A percentile compares a stretch with the other conserved stretches of the same genome.
These are phyloP conservation scores for Prunus fruticosa DNA, from an alignment of 306 rosid genomes.

Conservation along the genomic window DNA sequence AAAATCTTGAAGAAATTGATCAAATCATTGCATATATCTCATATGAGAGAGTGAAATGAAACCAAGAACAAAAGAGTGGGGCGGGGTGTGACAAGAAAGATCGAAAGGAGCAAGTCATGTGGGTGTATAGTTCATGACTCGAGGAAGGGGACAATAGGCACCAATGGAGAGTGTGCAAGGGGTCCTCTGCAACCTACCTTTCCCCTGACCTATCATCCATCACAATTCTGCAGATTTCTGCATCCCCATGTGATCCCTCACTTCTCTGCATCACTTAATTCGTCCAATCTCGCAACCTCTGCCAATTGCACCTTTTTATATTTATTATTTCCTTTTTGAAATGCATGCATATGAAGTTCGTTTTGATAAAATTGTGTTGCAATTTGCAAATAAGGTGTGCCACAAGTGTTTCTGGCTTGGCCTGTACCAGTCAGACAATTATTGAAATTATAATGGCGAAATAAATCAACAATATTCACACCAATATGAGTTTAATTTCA, in stretches of 20 bases:
- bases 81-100: not conserved
- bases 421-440: not conserved
- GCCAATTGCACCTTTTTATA: not conserved
- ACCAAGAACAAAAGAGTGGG: not conserved
- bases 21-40: not conserved
- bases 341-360: not conserved
- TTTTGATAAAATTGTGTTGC: not conserved
- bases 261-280: not conserved
- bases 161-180: not conserved
- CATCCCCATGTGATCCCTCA: slow-evolving; percentile 8
- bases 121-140: too few relatives aligned
- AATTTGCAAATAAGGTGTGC: not conserved
- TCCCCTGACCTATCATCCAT: slow-evolving; percentile 3
- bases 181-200: not conserved
- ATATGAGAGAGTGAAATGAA: not conserved
- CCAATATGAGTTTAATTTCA: not conserved
- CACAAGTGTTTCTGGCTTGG: too few relatives aligned
- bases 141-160: not conserved
- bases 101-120: not conserved
- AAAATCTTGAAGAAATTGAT: not conserved
- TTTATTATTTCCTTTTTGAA: not conserved
- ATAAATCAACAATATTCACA: not conserved
- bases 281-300: not conserved
- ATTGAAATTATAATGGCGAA: not conserved
- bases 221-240: not conserved